A percentile compares a stretch with the other conserved stretches of the same genome.
Evolutionary conservation across 192 early-diverging fungal genomes (phyloP).

Genomic region (Lobosporangium transversale): DNA sequence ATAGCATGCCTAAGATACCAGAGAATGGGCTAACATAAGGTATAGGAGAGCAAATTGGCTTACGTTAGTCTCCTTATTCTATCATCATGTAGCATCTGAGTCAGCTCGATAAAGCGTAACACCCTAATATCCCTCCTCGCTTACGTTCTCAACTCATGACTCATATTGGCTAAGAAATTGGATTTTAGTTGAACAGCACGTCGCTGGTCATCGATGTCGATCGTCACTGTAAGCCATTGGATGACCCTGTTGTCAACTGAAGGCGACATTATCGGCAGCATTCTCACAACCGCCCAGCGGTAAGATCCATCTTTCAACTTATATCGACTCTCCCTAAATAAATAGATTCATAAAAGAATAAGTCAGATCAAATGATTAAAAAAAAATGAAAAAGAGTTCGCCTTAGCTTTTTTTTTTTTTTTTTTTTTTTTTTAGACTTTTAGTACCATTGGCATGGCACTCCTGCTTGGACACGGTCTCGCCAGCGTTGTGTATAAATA

Average conservation of each 20-base stretch:
- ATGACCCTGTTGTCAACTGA: conserved; percentile 26
- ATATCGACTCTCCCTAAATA: conserved; percentile 45
- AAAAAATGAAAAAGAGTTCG: neutral
- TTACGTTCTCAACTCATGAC: conserved; percentile 79
- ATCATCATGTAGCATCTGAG: no score
- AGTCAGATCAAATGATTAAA: neutral
- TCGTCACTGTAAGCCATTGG: conserved; percentile 49
- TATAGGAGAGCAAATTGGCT: no score
- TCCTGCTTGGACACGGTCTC: conserved; percentile 31
- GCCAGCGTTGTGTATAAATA: conserved; percentile 38
- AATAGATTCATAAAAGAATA: neutral
- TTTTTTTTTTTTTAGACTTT: no score
- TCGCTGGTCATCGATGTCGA: conserved; percentile 51
- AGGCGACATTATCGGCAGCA: conserved; percentile 42
- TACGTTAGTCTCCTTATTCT: no score
- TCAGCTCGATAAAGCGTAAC: no score
- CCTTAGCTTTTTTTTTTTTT: no score
- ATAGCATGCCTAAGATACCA: conserved; percentile 62
- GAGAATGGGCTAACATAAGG: conserved; percentile 56
- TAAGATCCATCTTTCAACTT: conserved; percentile 33
- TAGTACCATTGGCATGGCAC: conserved; percentile 51
- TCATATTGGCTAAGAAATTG: conserved; percentile 80
- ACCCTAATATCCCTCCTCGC: no score
- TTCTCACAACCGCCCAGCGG: conserved; percentile 41
- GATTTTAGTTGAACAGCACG: conserved; percentile 59